Base-by-base conservation (phyloP, 1,284 basidiomycete genomes). In the Rhodofomes roseus region DNA sequence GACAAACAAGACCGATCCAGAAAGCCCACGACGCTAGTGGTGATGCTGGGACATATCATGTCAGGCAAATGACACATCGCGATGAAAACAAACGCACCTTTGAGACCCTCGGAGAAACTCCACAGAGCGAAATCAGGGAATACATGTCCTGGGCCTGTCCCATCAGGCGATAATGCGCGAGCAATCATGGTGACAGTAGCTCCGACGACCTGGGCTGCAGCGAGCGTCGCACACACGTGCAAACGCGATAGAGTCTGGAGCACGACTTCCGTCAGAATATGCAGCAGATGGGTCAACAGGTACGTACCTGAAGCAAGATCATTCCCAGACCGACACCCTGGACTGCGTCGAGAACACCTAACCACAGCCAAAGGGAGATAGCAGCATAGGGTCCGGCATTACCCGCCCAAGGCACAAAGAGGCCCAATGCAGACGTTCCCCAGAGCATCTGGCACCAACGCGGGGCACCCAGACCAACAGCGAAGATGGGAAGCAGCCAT, bases 391-490 rank as follows among this genome's bases (percentile, higher is more conserved):
- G 92, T 20, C 94, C 94, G 8, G 81, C 85, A 12, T 69, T 71
- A 16, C 94, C 93, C 9, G 89, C 94, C 94, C 94, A 96, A 16
- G 94, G 93, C 61, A 96, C 89, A 72, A 96, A 96, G 23, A 95
- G 73, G 2, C 90, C 91, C 29, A 93, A 79, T n/a, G 89, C 92
- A 9, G 91, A 93, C 8, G 91, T 93, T 64, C 92, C 91, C 91
- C 91, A 93, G 36, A 93, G 71, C 83, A 92, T 93, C 83, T 95
- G 93, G 79, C 93, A 96, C 94, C 94, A 96, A 67, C 92, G 77
- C 16, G 94, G 94, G 37, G 92, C 92, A 57, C 93, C 94, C 55
- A 96, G 82, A 68, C 94, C 94, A 58, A 96, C 93, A 9, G 94
- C 94, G 67, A 96, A 96, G 18, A 96, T 92, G 58, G 94, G 93